Percentiles rank a stretch among this genome's conserved stretches.
phyloP scores from a whole-genome alignment of 2,329 filamentous ascomycete genomes.

The Cladosporium austrohemisphaericum region DNA sequence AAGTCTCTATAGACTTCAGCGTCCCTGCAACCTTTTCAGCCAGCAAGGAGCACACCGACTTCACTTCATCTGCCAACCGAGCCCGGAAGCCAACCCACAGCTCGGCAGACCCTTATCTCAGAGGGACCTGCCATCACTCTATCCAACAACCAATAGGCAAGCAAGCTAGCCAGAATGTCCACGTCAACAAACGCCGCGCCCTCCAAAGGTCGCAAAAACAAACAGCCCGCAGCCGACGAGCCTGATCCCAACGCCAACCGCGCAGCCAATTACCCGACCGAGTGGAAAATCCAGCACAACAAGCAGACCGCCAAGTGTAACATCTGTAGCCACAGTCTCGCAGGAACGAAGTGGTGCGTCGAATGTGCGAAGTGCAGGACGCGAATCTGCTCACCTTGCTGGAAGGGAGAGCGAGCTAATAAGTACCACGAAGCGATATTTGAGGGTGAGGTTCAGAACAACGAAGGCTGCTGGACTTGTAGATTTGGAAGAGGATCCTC shows the following conservation, averaged over 20 bases:
- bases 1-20: too few species aligned
- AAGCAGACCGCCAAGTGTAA: conserved; percentile 25
- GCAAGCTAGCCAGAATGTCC: background rate
- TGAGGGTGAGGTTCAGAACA: conserved; percentile 15
- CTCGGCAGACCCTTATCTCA: too few species aligned
- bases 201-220: background rate
- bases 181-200: background rate
- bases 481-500: conserved; percentile 13
- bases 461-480: conserved; percentile 23
- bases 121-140: background rate
- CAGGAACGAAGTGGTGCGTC: conserved; percentile 18
- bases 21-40: too few species aligned
- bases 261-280: conserved; percentile 6
- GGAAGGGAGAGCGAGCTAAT: conserved; percentile 18
- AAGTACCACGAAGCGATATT: conserved; percentile 16
- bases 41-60: too few species aligned
- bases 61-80: too few species aligned
- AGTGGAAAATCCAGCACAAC: conserved; percentile 18
- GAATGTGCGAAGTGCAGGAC: conserved; percentile 18
- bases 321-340: conserved; percentile 19
- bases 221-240: background rate
- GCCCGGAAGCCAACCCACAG: too few species aligned
- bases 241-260: conserved; percentile 12
- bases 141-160: background rate
- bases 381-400: conserved; percentile 20